These are phyloP conservation scores for Wickerhamomyces chaumierensis DNA, from an alignment of 805 yeast genomes.

Conservation along the genomic window DNA sequence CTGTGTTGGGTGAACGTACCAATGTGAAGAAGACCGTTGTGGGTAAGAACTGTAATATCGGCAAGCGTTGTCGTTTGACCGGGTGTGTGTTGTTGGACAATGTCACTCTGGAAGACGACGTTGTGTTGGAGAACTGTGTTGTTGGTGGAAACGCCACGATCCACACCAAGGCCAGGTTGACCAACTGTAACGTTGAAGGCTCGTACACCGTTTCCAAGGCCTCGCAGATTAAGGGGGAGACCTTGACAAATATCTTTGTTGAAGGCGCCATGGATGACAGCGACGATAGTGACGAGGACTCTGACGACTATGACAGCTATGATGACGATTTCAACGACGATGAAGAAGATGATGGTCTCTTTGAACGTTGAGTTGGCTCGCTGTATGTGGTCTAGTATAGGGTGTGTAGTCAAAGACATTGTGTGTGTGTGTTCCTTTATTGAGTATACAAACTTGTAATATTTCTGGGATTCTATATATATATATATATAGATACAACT, in stretches of 20 bases:
- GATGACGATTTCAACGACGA: conserved; percentile 20
- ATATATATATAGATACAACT: no score
- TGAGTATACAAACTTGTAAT: no score
- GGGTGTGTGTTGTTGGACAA: conserved; percentile 74
- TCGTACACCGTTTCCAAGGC: conserved; percentile 55
- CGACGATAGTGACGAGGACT: conserved; percentile 18
- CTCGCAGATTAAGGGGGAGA: conserved; percentile 43
- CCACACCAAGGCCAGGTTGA: conserved; percentile 51
- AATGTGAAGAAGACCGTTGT: conserved; percentile 79
- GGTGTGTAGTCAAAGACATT: no score
- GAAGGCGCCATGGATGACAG: conserved; percentile 13
- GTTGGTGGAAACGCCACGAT: conserved; percentile 63
- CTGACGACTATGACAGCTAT: conserved; percentile 21
- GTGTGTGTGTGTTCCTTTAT: no score
- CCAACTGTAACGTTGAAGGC: conserved; percentile 81
- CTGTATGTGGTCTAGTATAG: no score
- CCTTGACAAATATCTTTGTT: conserved; percentile 28
- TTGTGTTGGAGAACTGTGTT: conserved; percentile 68
- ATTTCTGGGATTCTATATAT: no score
- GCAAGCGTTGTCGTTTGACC: conserved; percentile 76
- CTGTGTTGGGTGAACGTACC: conserved; percentile 70
- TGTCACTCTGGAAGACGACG: conserved; percentile 70
- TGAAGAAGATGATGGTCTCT: conserved; percentile 47
- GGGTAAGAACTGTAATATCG: conserved; percentile 65
- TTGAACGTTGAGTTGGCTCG: conserved; percentile 28